Base-by-base conservation (phyloP, 208 protist genomes). In the Acanthamoeba sp. region DNA sequence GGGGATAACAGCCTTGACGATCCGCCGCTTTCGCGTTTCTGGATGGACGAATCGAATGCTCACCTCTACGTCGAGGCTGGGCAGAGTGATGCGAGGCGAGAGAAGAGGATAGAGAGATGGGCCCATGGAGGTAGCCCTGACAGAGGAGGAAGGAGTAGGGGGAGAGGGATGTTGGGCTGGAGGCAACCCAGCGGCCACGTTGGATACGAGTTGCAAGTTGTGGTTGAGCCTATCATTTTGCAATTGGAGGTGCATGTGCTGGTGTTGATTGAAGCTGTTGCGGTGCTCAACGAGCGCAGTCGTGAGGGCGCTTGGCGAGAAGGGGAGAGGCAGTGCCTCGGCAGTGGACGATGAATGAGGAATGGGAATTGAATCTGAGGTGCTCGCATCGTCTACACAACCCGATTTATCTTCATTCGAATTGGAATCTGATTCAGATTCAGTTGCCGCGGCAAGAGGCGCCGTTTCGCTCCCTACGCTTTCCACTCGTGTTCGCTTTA, bases 181-280 rank as follows among this genome's bases (percentile, higher is more conserved):
- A 1, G 27, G 64, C 27, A 9, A 7, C 14, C 36, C 36, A 80
- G 24, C 27, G 24, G 69, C 36, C 12, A 45, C 12, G 20, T 38
- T n/a, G 40, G 42, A 38, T n/a, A 24, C 40, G 29, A n/a, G 73
- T 9, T 55, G 73, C 22, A 48, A 29, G 73, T 29, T 42, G 73
- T 42, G 73, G 73, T 55, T 29, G 36, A 52, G 40, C 10, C 42
- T 6, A 22, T 55, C 36, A 27, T n/a, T 42, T 22, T 84, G 73
- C 73, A 84, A 38, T 55, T 84, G 73, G 42, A n/a, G 73, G 27
- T 84, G 42, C 34, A 55, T 84, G 73, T 55, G 73, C 32, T 84
- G 73, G 73, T 84, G 40, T 27, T 84, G 40, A 10, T 32, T 10
- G 27, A 52, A 84, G 73, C 40, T 84, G 27, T 64, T 89, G 40